A percentile compares a stretch with the other conserved stretches of the same genome.
phyloP scores from a whole-genome alignment of 176 grass and related monocot genomes.

The Pharus latifolius region DNA sequence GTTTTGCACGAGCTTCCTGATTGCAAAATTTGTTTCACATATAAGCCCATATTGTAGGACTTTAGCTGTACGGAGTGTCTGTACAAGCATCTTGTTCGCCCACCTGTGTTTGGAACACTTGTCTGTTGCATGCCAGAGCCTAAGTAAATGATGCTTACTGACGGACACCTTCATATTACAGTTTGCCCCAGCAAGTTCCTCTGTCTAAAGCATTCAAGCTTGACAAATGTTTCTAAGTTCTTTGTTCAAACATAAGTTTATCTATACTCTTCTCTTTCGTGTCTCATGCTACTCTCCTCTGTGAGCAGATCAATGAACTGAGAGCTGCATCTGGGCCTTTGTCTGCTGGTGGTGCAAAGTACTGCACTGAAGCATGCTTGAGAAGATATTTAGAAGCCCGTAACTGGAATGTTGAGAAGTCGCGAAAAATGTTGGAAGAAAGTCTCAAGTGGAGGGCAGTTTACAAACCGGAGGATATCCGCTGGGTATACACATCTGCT shows the following conservation, averaged over 20 bases:
- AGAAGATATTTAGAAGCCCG: conserved; percentile 68
- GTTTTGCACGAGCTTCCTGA: background rate
- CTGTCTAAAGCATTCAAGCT: background rate
- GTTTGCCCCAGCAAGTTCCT: background rate
- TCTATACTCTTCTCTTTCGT: background rate
- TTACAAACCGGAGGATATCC: conserved; percentile 68
- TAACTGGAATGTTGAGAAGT: conserved; percentile 60
- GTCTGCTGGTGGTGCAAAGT: conserved; percentile 28
- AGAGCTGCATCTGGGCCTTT: conserved; percentile 53
- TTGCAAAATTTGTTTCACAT: background rate
- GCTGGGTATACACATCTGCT: conserved; percentile 41
- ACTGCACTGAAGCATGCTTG: conserved; percentile 50
- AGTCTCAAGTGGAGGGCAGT: conserved; percentile 67
- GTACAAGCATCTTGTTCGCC: background rate
- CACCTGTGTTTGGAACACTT: background rate
- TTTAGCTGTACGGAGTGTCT: background rate
- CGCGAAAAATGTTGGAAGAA: conserved; percentile 85
- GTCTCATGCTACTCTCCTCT: conserved; percentile 5
- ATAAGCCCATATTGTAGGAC: background rate
- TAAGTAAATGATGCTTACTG: background rate
- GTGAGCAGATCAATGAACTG: conserved; percentile 54
- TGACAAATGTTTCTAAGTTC: background rate
- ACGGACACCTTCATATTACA: background rate
- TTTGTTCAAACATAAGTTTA: background rate
- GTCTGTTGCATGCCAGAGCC: background rate